A percentile compares a stretch with the other conserved stretches of the same genome.
These are phyloP conservation scores for Phytophthora lateralis DNA, from an alignment of 352 stramenopile species.

Conservation along the genomic window DNA sequence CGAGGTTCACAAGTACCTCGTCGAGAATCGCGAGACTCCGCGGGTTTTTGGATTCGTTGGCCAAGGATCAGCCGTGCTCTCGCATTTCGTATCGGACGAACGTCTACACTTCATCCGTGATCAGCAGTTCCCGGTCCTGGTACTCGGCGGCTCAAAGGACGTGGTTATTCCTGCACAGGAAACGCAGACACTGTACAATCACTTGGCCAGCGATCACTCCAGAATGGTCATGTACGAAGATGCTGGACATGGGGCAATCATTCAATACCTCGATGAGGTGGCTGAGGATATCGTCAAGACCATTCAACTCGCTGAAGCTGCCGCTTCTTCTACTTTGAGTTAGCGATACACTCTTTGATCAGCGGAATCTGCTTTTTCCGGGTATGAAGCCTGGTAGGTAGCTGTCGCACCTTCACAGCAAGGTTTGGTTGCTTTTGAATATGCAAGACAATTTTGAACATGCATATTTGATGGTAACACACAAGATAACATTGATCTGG, in stretches of 20 bases:
- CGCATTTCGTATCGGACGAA: slow-evolving; percentile 46
- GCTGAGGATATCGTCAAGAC: slow-evolving; percentile 39
- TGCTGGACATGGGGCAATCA: slow-evolving; percentile 45
- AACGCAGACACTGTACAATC: slow-evolving; percentile 31
- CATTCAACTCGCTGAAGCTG: slow-evolving; percentile 17
- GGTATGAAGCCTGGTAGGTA: too few relatives aligned
- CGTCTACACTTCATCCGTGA: slow-evolving; percentile 46
- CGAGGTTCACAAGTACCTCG: slow-evolving; percentile 42
- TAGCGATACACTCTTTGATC: too few relatives aligned
- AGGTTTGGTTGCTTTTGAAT: too few relatives aligned
- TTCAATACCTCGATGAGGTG: slow-evolving; percentile 53
- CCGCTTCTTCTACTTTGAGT: not conserved
- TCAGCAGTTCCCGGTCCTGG: slow-evolving; percentile 39
- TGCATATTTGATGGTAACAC: too few relatives aligned
- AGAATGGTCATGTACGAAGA: slow-evolving; percentile 45
- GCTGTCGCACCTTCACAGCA: too few relatives aligned
- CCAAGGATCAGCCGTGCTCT: slow-evolving; percentile 39
- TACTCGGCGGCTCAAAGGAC: slow-evolving; percentile 40
- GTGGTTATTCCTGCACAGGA: slow-evolving; percentile 36
- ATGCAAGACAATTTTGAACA: too few relatives aligned
- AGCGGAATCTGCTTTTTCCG: too few relatives aligned
- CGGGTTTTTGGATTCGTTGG: slow-evolving; percentile 40
- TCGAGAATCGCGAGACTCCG: slow-evolving; percentile 31
- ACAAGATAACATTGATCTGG: too few relatives aligned
- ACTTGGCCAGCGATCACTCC: slow-evolving; percentile 37